A percentile compares a stretch with the other conserved stretches of the same genome.
These are phyloP conservation scores for Planoprotostelium fungivorum DNA, from an alignment of 78 protist genomes.

Conservation along the genomic window DNA sequence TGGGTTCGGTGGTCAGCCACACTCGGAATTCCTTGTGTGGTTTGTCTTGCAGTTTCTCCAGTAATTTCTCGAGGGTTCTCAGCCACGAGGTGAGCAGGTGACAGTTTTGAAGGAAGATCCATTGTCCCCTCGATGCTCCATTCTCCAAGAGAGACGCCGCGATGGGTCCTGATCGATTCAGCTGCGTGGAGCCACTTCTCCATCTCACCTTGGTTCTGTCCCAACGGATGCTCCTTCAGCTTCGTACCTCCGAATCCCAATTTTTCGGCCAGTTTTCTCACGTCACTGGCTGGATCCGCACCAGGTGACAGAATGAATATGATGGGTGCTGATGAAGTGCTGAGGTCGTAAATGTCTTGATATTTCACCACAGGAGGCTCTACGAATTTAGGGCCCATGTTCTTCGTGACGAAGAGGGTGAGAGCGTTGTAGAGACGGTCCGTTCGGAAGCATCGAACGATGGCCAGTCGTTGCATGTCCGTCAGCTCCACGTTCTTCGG, in stretches of 20 bases:
- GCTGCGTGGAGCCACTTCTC: neutral
- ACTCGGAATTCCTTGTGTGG: conserved; percentile 86
- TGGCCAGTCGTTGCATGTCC: conserved; percentile 51
- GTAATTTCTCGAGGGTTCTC: conserved; percentile 72
- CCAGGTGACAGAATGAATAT: conserved; percentile 90
- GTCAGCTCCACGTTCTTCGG: neutral
- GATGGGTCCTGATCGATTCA: neutral
- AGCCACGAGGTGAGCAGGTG: conserved; percentile 90
- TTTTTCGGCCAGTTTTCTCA: conserved; percentile 72
- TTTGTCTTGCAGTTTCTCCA: conserved; percentile 53
- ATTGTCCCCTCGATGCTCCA: conserved; percentile 83
- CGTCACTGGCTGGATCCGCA: conserved; percentile 87
- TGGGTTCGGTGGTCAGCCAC: conserved; percentile 94
- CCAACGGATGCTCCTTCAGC: conserved; percentile 13
- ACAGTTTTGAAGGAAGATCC: conserved; percentile 92
- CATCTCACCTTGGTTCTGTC: neutral
- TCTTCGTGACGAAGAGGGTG: conserved; percentile 30
- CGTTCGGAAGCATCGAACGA: conserved; percentile 77
- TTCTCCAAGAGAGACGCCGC: conserved; percentile 75
- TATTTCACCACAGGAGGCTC: conserved; percentile 77
- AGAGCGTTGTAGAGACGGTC: conserved; percentile 76
- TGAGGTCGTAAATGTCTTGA: conserved; percentile 31
- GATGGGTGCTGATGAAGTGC: conserved; percentile 64
- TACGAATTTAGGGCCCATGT: conserved; percentile 51
- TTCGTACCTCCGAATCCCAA: conserved; percentile 45